These are phyloP conservation scores for Eutypa lata DNA, from an alignment of 2,329 filamentous ascomycete genomes.

Conservation along the genomic window DNA sequence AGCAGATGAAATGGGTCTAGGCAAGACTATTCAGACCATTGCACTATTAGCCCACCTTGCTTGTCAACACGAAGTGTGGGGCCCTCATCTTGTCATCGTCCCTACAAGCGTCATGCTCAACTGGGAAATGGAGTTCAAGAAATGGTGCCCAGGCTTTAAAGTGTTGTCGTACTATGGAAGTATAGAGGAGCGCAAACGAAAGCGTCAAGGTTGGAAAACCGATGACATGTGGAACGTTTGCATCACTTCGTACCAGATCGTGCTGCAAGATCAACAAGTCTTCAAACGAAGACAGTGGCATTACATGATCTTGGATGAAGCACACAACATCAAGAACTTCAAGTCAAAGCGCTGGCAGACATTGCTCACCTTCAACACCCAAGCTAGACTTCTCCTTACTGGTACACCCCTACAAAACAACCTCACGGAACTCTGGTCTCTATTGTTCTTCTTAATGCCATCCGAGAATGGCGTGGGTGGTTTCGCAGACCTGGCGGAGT, in stretches of 20 bases:
- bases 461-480: slow-evolving; percentile 82
- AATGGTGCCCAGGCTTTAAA: slow-evolving; percentile 97
- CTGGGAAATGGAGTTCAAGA: slow-evolving; percentile 99
- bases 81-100: slow-evolving; percentile 91
- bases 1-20: slow-evolving; percentile 97
- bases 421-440: slow-evolving; percentile 91
- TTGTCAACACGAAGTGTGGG: slow-evolving; percentile 87
- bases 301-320: slow-evolving; percentile 97
- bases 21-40: slow-evolving; percentile 98
- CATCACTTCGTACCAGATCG: slow-evolving; percentile 96
- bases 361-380: slow-evolving; percentile 88
- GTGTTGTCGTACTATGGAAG: slow-evolving; percentile 96
- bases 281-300: slow-evolving; percentile 94
- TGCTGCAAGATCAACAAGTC: slow-evolving; percentile 88
- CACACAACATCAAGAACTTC: slow-evolving; percentile 99
- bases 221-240: slow-evolving; percentile 95
- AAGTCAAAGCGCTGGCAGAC: slow-evolving; percentile 97
- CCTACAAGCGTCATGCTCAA: slow-evolving; percentile 98
- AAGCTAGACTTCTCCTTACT: slow-evolving; percentile 80
- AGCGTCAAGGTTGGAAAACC: slow-evolving; percentile 89
- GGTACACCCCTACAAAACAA: slow-evolving; percentile 97
- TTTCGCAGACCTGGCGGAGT: slow-evolving; percentile 92
- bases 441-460: slow-evolving; percentile 95
- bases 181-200: slow-evolving; percentile 85
- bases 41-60: slow-evolving; percentile 89